Base-by-base conservation (phyloP, 441 rosid species). In the Erysimum cheiri region DNA sequence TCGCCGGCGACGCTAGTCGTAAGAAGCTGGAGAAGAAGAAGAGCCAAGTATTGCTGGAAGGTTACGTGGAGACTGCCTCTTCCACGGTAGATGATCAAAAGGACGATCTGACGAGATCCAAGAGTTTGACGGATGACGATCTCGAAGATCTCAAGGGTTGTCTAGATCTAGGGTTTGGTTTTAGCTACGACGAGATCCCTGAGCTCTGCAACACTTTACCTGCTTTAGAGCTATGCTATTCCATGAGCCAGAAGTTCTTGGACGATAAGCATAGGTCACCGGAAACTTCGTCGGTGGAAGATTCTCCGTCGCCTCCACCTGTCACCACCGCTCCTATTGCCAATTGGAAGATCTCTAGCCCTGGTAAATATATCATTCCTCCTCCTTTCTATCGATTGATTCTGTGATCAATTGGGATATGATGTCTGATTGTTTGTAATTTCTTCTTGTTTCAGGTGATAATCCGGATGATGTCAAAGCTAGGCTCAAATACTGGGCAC, bases 401-500 rank as follows among this genome's bases (percentile, higher is more conserved):
- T 57, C 11, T 19, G n/a, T 35, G 29, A 10, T 46, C 26, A 15
- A 53, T 33, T 37, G 29, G 31, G 4, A 6, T 54, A 13, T 33
- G 6, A 41, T 7, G 8, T 36, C 62, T 60, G 43, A 60, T 12
- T 68, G 31, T 49, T 52, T 7, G 14, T 1, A 11, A 5, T 5
- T 29, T 24, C 31, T n/a, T 73, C 13, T 29, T 8, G 40, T 17
- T 19, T 28, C 74, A 93, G 97, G 97, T 77, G 97, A 93, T 52
- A 89, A 90, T 80, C 98, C 98, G 0, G 97, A 90, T 74, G 98
- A 93, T 81, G 98, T 93, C 33, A 93, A 93, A 76, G 98, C 98
- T 46, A 85, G 98, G 69, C 93, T 93, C 53, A 93, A 87, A 79
- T 93, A 77, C 61, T 93, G 98, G 98, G 97, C 98, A 49, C 98